These are phyloP conservation scores for Cryphonectria parasitica DNA, from an alignment of 2,329 filamentous ascomycete species.

Conservation along the genomic window DNA sequence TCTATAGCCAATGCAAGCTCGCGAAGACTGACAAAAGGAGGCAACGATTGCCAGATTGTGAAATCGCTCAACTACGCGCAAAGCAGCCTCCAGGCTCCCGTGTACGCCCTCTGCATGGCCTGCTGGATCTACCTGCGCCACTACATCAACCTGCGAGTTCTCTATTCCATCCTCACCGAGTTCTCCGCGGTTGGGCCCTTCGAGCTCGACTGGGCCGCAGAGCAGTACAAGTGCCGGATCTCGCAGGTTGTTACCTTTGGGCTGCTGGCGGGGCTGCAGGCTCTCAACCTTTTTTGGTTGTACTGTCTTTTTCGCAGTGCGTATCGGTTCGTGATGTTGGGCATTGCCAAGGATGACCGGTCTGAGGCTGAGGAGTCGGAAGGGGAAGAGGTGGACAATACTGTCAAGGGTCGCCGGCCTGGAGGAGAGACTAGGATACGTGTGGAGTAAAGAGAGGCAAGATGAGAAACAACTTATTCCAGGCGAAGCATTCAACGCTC, in stretches of 20 bases:
- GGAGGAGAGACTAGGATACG: too few species aligned
- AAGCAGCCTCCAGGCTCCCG: constrained; percentile 75
- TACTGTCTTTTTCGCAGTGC: constrained; percentile 1
- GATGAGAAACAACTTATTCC: too few species aligned
- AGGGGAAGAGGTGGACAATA: not conserved
- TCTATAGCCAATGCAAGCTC: too few species aligned
- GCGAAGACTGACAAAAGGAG: constrained; percentile 21
- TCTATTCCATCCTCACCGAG: constrained; percentile 75
- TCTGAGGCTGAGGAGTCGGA: constrained; percentile 1
- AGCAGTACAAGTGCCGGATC: constrained; percentile 77
- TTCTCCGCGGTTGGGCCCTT: constrained; percentile 53
- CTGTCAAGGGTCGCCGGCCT: not conserved
- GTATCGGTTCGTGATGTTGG: not conserved
- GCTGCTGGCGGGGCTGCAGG: constrained; percentile 2
- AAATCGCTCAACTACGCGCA: constrained; percentile 93
- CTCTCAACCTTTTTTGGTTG: constrained; percentile 6
- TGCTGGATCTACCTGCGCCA: constrained; percentile 92
- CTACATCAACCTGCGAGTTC: constrained; percentile 77
- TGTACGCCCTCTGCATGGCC: constrained; percentile 80
- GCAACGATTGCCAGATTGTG: constrained; percentile 63
- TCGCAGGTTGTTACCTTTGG: constrained; percentile 42
- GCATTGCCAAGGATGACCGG: constrained; percentile 4
- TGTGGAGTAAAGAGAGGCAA: not conserved
- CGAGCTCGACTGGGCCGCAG: constrained; percentile 73
- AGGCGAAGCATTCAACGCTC: too few species aligned